A percentile compares a stretch with the other conserved stretches of the same genome.
Conservation (phyloP, 495 filamentous ascomycete genomes). For the Thermothielavioides terrestris region DNA sequence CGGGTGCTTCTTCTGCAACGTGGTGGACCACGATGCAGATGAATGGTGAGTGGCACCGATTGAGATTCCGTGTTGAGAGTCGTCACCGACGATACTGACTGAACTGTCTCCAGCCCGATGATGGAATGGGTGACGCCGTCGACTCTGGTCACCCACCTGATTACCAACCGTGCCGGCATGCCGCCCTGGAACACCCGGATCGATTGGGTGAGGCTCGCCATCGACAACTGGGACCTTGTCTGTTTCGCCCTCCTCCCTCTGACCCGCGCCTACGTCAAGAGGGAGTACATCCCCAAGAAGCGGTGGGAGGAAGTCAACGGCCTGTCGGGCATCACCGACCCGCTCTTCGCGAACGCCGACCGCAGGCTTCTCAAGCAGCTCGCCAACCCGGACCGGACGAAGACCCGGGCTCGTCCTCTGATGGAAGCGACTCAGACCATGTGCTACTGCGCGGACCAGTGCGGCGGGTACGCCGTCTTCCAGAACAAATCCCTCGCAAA, state of each 20-base stretch:
- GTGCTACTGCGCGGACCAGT: background rate
- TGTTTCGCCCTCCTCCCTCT: background rate
- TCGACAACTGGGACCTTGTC: constrained; percentile 1
- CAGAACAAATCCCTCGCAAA: background rate
- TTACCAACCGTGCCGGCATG: constrained; percentile 4
- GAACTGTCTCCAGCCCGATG: background rate
- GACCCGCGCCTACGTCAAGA: background rate
- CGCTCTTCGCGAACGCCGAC: background rate
- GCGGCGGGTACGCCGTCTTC: background rate
- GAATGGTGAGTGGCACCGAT: background rate
- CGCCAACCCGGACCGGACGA: background rate
- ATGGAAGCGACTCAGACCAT: background rate
- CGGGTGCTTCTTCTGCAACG: constrained; percentile 10
- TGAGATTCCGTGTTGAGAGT: background rate
- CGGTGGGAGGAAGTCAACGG: background rate
- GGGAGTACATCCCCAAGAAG: background rate
- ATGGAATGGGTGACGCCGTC: background rate
- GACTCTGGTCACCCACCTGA: background rate
- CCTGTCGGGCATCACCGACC: background rate
- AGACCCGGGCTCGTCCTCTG: background rate
- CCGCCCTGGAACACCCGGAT: constrained; percentile 5
- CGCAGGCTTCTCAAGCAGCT: background rate
- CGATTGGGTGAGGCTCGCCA: constrained; percentile 3
- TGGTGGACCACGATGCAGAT: constrained; percentile 2
- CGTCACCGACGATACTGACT: background rate